Percentiles rank a stretch among this genome's conserved stretches.
These are phyloP conservation scores for Gossypium raimondii DNA, from an alignment of 345 rosid species.

Conservation along the genomic window DNA sequence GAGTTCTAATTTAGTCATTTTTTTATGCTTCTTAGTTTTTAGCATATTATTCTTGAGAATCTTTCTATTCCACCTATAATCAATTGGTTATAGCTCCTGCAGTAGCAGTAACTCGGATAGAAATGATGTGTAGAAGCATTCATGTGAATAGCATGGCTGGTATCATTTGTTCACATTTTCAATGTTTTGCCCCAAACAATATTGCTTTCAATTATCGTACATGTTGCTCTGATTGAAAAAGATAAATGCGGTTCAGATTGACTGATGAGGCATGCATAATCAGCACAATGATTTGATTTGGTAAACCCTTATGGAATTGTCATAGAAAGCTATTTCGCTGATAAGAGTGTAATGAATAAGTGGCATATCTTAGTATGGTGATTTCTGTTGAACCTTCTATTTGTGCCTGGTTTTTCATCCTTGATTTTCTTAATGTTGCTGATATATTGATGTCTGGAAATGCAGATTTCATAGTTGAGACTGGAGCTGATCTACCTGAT, in stretches of 20 bases:
- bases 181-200: neutral
- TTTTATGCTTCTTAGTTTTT: neutral
- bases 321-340: neutral
- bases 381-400: conserved; percentile 2
- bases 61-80: neutral
- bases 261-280: neutral
- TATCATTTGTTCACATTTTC: neutral
- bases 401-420: neutral
- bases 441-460: neutral
- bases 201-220: neutral
- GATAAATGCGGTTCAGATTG: neutral
- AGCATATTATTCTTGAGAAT: neutral
- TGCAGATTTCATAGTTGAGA: conserved; percentile 69
- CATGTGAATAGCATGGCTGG: neutral
- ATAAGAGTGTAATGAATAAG: neutral
- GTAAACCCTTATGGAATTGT: neutral
- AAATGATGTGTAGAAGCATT: neutral
- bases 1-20: neutral
- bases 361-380: neutral
- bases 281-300: too few relatives aligned
- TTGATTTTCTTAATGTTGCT: conserved; percentile 4
- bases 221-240: neutral
- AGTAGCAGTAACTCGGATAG: neutral
- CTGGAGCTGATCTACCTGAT: conserved; percentile 70
- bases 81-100: neutral